Evolutionary conservation across 768 basidiomycete species (phyloP), one percentile per base, ranked within the genome.

Genomic region (Udeniomyces megalosporus): DNA sequence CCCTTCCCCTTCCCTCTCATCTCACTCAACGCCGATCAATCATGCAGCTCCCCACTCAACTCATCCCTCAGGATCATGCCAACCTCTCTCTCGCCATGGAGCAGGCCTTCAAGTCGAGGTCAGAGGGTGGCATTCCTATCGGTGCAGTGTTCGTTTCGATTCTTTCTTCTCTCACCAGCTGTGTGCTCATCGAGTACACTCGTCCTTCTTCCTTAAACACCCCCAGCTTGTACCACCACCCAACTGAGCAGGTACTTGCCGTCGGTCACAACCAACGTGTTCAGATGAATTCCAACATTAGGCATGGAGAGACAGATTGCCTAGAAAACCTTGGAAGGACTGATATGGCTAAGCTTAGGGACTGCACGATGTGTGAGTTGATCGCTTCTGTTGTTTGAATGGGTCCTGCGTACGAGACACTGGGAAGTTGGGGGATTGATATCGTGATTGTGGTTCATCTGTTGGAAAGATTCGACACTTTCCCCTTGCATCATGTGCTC

Each of bases 191-290:
- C 35, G 11, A 28, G 14, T 24, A n/a, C 29, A 22, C 20, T 31
- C 26, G 17, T 12, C 31, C 47, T 15, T 1, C 17, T 51, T 3
- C 15, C 20, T 12, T 28, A 14, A 2, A 29, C 8, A 7, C 11
- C 34, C 26, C 4, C 32, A 4, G 7, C 8, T n/a, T 61, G 17
- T 65, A 65, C 53, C 63, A 65, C 45, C 63, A 65, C 47, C 63
- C 63, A 3, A 60, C 63, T n/a, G 22, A 54, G 32, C 59, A 7
- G 15, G 46, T 65, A 6, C 63, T 65, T 34, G 49, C 63, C 2
- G 31, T 26, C 24, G 63, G 63, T n/a, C 63, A 65, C 52, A 65
- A 65, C 45, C 57, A 65, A 42, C 57, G 63, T 20, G 57, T 59
- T 12, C 63, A 62, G 62, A 48, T 55, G 52, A 34, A 50, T 35